Evolutionary conservation across 1,284 basidiomycete genomes (phyloP).

Genomic region (Vanrija sp.): DNA sequence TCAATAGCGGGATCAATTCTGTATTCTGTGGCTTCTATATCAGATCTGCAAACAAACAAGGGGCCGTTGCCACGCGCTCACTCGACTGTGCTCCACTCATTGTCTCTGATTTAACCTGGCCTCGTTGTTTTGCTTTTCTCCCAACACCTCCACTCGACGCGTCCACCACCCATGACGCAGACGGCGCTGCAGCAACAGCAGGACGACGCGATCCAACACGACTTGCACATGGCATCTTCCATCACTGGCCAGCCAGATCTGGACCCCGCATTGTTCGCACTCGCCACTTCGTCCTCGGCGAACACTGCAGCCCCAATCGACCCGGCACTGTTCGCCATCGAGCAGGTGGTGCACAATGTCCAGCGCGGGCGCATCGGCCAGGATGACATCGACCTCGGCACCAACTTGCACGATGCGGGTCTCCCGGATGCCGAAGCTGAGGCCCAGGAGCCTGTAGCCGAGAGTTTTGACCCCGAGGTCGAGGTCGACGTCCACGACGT

Average conservation of each 20-base stretch:
- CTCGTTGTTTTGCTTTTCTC: slow-evolving; percentile 16
- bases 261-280: slow-evolving; percentile 9
- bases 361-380: slow-evolving; percentile 23
- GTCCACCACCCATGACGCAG: background rate
- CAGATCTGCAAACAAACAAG: no score
- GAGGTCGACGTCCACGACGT: background rate
- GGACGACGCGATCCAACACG: slow-evolving; percentile 1
- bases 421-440: background rate
- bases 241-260: background rate
- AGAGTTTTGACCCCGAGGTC: background rate
- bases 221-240: background rate
- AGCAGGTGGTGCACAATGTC: slow-evolving; percentile 35
- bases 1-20: no score
- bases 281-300: slow-evolving; percentile 2
- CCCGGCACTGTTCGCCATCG: slow-evolving; percentile 34
- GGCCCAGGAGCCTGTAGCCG: background rate
- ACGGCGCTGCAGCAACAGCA: background rate
- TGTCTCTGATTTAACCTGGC: no score
- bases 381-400: slow-evolving; percentile 7
- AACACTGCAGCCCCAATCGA: slow-evolving; percentile 21
- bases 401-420: background rate
- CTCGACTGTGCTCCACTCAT: no score
- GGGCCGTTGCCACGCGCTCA: no score
- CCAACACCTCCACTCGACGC: background rate
- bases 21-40: no score